These are phyloP conservation scores for Pestalotiopsis sp. DNA, from an alignment of 2,329 filamentous ascomycete species.

Conservation along the genomic window DNA sequence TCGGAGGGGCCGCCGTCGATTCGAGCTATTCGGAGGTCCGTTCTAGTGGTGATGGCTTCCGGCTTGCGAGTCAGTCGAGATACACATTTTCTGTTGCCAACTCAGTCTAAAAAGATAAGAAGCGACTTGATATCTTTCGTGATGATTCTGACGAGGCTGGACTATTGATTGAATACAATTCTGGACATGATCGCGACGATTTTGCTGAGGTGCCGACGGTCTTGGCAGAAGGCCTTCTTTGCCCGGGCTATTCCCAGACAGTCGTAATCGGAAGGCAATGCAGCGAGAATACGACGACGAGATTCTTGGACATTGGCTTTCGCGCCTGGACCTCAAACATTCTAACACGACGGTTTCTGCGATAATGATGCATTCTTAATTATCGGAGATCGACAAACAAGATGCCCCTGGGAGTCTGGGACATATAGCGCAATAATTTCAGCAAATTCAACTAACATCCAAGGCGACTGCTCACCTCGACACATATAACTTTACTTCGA, in stretches of 20 bases:
- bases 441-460: too few relatives aligned
- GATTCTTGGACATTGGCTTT: neutral
- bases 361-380: neutral
- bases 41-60: neutral
- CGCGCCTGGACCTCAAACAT: neutral
- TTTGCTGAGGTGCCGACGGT: neutral
- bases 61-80: neutral
- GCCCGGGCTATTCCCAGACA: neutral
- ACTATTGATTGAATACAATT: neutral
- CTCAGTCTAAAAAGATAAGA: neutral
- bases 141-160: neutral
- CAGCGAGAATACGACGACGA: neutral
- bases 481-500: too few relatives aligned
- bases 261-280: neutral
- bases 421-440: neutral
- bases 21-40: neutral
- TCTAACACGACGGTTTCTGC: neutral
- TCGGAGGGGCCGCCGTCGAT: neutral
- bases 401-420: neutral
- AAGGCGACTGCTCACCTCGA: too few relatives aligned
- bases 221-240: neutral
- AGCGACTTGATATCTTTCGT: neutral
- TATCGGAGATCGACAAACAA: neutral
- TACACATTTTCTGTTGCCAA: neutral
- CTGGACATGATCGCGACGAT: neutral